These are phyloP conservation scores for Hyaloperonospora brassicae DNA, from an alignment of 352 stramenopile species.

Conservation along the genomic window DNA sequence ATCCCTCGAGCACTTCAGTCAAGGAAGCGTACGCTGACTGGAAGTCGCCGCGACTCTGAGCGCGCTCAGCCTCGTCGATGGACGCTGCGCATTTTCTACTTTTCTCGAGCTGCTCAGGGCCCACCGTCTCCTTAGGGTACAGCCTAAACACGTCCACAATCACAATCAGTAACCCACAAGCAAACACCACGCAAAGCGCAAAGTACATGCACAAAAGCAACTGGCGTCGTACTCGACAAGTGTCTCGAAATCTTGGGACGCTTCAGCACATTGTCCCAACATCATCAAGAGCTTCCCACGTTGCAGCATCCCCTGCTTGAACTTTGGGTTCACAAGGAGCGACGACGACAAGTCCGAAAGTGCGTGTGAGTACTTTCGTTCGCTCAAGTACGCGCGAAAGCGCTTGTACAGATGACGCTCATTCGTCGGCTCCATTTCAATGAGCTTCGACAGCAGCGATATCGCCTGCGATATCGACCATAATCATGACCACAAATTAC, in stretches of 20 bases:
- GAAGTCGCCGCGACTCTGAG: constrained; percentile 64
- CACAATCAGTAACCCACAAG: not conserved
- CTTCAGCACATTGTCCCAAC: constrained; percentile 59
- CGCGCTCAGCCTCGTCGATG: constrained; percentile 55
- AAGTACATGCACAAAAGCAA: not conserved
- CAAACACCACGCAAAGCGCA: not conserved
- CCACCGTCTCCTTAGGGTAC: constrained; percentile 48
- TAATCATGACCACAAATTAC: too few species aligned
- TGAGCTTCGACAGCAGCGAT: constrained; percentile 69
- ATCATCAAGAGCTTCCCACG: constrained; percentile 76
- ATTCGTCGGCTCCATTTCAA: constrained; percentile 68
- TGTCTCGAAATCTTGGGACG: constrained; percentile 46
- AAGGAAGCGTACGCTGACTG: constrained; percentile 51
- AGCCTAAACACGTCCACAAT: constrained; percentile 21
- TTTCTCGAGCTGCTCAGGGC: constrained; percentile 48
- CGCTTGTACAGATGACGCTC: constrained; percentile 84
- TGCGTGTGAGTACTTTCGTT: constrained; percentile 71
- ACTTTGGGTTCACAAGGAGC: constrained; percentile 64
- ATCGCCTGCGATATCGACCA: constrained; percentile 37
- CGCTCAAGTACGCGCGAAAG: constrained; percentile 71
- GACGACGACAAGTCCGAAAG: constrained; percentile 63
- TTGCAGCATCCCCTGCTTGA: constrained; percentile 70
- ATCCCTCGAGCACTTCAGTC: constrained; percentile 60
- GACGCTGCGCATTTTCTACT: constrained; percentile 52
- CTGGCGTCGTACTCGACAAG: constrained; percentile 36